A percentile compares a stretch with the other conserved stretches of the same genome.
Conservation (phyloP, 371 early-diverging fungal species). For the Rhizopus sp. region DNA sequence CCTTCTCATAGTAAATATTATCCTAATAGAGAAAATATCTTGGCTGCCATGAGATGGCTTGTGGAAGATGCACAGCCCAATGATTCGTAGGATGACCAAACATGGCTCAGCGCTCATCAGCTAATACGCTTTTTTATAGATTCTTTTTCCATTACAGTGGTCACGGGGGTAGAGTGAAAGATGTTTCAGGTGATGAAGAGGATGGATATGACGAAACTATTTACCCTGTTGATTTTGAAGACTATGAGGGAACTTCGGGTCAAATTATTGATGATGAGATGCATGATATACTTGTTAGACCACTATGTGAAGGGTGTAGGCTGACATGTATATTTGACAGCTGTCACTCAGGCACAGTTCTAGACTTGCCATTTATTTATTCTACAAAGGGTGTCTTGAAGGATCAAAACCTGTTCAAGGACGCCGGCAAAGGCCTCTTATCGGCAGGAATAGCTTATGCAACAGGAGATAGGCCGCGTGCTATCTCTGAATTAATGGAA, state of each 20-base stretch:
- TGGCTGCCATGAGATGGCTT: constrained; percentile 86
- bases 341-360: constrained; percentile 82
- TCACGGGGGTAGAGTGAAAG: constrained; percentile 78
- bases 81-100: constrained; percentile 60
- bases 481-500: constrained; percentile 42
- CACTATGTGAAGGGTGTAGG: constrained; percentile 81
- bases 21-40: constrained; percentile 84
- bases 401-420: constrained; percentile 50
- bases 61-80: constrained; percentile 77
- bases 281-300: constrained; percentile 81
- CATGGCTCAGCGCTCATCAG: neutral
- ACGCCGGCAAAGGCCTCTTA: constrained; percentile 49
- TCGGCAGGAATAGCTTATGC: constrained; percentile 54
- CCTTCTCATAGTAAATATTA: constrained; percentile 51
- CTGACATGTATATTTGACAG: constrained; percentile 88
- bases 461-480: constrained; percentile 44
- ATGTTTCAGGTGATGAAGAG: constrained; percentile 81
- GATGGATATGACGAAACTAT: constrained; percentile 71
- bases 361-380: constrained; percentile 88
- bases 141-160: constrained; percentile 91
- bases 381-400: constrained; percentile 68
- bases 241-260: constrained; percentile 59
- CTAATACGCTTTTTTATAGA: constrained; percentile 22
- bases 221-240: constrained; percentile 82
- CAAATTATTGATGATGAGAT: constrained; percentile 87